phyloP scores from a whole-genome alignment of 1,284 basidiomycete genomes.

The Phellopilus nigrolimitatus region DNA sequence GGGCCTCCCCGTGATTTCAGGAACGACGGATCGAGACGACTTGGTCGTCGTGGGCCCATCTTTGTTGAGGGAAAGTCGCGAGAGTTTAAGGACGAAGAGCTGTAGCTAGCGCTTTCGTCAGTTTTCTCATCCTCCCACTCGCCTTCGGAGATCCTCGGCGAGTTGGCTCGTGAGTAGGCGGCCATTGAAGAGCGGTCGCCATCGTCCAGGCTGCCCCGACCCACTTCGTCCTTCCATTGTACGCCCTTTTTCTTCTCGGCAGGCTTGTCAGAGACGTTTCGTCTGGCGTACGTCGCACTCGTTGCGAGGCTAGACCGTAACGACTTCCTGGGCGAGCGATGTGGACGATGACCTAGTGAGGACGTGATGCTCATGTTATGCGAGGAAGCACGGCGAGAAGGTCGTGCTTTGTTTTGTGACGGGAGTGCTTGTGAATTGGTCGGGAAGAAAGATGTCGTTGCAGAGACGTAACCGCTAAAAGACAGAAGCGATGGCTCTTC shows the following conservation, averaged over 20 bases:
- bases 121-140: constrained; percentile 87
- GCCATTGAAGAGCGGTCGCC: constrained; percentile 35
- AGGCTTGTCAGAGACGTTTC: constrained; percentile 56
- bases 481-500: constrained; percentile 39
- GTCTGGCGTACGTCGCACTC: constrained; percentile 34
- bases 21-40: constrained; percentile 64
- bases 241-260: constrained; percentile 72
- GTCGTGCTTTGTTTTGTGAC: constrained; percentile 36
- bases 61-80: constrained; percentile 26
- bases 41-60: constrained; percentile 40
- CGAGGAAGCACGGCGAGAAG: constrained; percentile 47
- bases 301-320: constrained; percentile 56
- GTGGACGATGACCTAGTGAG: constrained; percentile 32
- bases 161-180: constrained; percentile 30
- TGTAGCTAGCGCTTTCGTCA: constrained; percentile 61
- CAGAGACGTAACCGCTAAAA: constrained; percentile 39
- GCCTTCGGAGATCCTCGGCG: constrained; percentile 63
- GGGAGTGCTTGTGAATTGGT: constrained; percentile 41
- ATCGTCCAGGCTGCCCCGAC: constrained; percentile 78
- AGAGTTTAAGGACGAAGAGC: constrained; percentile 38
- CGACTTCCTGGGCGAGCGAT: constrained; percentile 62
- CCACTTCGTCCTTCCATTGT: constrained; percentile 86
- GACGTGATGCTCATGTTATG: constrained; percentile 38
- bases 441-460: constrained; percentile 29
- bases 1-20: constrained; percentile 51